phyloP scores from a whole-genome alignment of 805 yeast species.

The Pichia rugopelliculosa region DNA sequence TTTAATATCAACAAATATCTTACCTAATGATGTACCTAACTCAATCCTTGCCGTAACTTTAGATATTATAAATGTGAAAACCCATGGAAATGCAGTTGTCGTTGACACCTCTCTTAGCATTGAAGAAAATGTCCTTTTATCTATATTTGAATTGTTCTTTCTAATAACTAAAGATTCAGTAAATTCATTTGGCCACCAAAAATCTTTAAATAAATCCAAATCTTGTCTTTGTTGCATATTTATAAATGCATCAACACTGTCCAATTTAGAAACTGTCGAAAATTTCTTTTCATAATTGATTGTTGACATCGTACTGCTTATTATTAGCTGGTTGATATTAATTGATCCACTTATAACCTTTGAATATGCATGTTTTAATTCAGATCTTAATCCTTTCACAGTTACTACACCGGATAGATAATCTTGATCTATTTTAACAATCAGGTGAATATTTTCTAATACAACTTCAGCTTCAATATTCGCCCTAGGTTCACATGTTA shows the following conservation, averaged over 20 bases:
- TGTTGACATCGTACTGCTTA: conserved; percentile 42
- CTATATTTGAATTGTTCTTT: background rate
- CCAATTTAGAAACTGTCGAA: conserved; percentile 42
- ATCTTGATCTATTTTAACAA: conserved; percentile 44
- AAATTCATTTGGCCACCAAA: conserved; percentile 58
- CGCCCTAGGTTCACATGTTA: conserved; percentile 92
- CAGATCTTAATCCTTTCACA: conserved; percentile 53
- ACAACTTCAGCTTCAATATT: conserved; percentile 83
- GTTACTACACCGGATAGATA: conserved; percentile 36
- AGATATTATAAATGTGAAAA: conserved; percentile 47
- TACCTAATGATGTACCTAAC: conserved; percentile 79
- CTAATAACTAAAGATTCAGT: conserved; percentile 12
- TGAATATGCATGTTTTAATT: conserved; percentile 85
- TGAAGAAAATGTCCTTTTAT: conserved; percentile 32
- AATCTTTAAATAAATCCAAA: conserved; percentile 69
- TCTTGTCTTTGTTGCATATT: conserved; percentile 86
- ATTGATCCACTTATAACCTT: conserved; percentile 80
- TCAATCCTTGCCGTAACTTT: conserved; percentile 55
- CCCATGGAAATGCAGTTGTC: conserved; percentile 69
- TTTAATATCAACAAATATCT: conserved; percentile 46
- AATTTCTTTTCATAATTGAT: conserved; percentile 31
- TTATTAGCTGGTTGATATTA: conserved; percentile 36
- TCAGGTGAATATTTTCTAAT: conserved; percentile 56
- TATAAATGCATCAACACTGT: conserved; percentile 53
- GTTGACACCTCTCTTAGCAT: conserved; percentile 52